Evolutionary conservation across 495 filamentous ascomycete genomes (phyloP).

Genomic region (Penicillium psychrofluorescens): DNA sequence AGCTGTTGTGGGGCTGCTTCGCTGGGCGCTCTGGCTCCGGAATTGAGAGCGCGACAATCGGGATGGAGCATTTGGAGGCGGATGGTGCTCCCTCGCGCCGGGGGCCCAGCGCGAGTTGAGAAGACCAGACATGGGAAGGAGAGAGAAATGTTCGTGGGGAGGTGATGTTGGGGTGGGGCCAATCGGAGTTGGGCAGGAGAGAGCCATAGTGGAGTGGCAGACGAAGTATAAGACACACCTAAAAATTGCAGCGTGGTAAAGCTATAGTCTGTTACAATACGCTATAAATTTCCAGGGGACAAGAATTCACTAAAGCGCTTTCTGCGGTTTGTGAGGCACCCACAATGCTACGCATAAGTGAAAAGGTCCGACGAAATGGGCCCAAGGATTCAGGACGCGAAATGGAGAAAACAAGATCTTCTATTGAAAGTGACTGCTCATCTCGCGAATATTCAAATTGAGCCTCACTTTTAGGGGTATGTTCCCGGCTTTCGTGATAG

Average conservation of each 20-base stretch:
- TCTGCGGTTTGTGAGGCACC: background rate
- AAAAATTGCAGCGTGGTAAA: too few relatives aligned
- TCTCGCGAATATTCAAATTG: background rate
- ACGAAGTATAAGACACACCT: too few relatives aligned
- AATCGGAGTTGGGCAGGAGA: background rate
- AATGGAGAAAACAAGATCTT: background rate
- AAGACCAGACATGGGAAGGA: conserved; percentile 15
- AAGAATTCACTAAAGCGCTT: background rate
- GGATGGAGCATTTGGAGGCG: background rate
- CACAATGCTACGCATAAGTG: background rate
- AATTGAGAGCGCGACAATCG: conserved; percentile 1
- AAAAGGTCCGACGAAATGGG: background rate
- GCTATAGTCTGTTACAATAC: too few relatives aligned
- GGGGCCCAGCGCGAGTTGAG: conserved; percentile 27
- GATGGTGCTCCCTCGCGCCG: background rate
- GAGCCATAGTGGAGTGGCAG: too few relatives aligned
- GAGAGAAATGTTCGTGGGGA: background rate
- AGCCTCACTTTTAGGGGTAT: background rate
- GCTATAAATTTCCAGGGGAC: too few relatives aligned
- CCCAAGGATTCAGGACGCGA: background rate
- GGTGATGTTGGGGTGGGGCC: background rate
- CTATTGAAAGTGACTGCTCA: background rate
- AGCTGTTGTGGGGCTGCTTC: background rate
- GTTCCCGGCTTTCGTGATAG: background rate
- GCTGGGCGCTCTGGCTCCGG: conserved; percentile 5